Percentiles rank a stretch among this genome's conserved stretches.
phyloP scores from a whole-genome alignment of 2,329 filamentous ascomycete genomes.

The Nannizziopsis barbatae region DNA sequence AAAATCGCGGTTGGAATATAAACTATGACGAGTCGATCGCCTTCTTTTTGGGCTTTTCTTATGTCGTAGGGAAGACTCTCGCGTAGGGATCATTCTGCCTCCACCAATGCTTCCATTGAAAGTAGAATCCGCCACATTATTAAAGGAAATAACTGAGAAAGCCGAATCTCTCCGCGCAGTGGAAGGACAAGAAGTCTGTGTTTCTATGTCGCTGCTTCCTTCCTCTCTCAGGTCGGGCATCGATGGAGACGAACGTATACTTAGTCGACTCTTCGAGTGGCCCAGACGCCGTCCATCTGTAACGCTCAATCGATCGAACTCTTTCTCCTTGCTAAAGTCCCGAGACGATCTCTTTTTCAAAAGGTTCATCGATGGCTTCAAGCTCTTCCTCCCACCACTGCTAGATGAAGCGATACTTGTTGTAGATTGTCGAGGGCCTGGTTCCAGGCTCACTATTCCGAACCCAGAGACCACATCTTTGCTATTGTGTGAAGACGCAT shows the following conservation, averaged over 20 bases:
- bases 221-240: constrained; percentile 36
- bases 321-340: constrained; percentile 29
- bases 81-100: constrained; percentile 49
- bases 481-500: constrained; percentile 24
- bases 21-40: constrained; percentile 39
- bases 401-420: constrained; percentile 32
- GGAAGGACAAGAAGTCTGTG: constrained; percentile 1
- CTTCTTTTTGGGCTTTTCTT: constrained; percentile 45
- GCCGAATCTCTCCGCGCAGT: constrained; percentile 14
- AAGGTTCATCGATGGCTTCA: constrained; percentile 27
- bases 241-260: constrained; percentile 32
- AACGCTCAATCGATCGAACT: constrained; percentile 26
- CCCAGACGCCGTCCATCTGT: constrained; percentile 25
- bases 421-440: constrained; percentile 29
- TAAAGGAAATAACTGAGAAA: constrained; percentile 29
- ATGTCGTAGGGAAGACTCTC: constrained; percentile 57
- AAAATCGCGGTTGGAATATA: constrained; percentile 31
- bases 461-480: constrained; percentile 28
- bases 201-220: constrained; percentile 12
- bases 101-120: constrained; percentile 31
- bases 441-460: constrained; percentile 33
- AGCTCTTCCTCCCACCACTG: constrained; percentile 30
- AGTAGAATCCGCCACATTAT: constrained; percentile 20
- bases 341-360: constrained; percentile 27
- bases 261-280: constrained; percentile 28